Evolutionary conservation across 1,284 basidiomycete genomes (phyloP), one percentile per base, ranked within the genome.

Genomic region (Gymnopus androsaceus): DNA sequence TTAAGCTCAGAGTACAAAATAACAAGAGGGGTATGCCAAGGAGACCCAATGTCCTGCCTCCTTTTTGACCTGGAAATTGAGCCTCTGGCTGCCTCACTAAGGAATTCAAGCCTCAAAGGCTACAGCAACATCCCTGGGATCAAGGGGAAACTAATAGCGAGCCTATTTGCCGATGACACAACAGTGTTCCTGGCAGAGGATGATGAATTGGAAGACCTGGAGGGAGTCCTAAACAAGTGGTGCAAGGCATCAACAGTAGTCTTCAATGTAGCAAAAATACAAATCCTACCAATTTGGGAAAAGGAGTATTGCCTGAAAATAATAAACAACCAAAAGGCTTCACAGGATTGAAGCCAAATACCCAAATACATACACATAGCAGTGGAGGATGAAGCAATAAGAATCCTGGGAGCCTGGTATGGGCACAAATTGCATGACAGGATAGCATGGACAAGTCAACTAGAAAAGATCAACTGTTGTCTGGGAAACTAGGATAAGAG

Each of bases 1-100:
- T 1, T 15, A 0, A 65, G 64, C 17, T 4, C n/a, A 0, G 0
- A n/a, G 0, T 70, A 60, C 51, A 4, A 3, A 0, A 44, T 70
- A 0, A 55, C 36, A 0, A 2, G 65, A 31, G 70, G 67, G 0
- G 67, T 71, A 0, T 0, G 64, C 5, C 67, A 71, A 33, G 66
- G 63, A 0, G 63, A 69, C 51, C 68, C 62, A 0, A 42, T 68
- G 0, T 72, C 69, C 0, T 71, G 69, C 52, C 61, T 73, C 0
- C 60, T 74, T 0, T 73, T 72, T 15, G 48, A 71, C 36, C 17
- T 67, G 0, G 65, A 65, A 6, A 67, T 70, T 1, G 58, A 61
- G 27, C 60, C 58, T 0, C 27, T 62, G 4, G 54, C 61, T 4
- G 54, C 38, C 8, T 51, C 54, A 47, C 15, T 62, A 2, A 8